Conservation (phyloP, 164 flowering plant species). For the Stephania japonica region DNA sequence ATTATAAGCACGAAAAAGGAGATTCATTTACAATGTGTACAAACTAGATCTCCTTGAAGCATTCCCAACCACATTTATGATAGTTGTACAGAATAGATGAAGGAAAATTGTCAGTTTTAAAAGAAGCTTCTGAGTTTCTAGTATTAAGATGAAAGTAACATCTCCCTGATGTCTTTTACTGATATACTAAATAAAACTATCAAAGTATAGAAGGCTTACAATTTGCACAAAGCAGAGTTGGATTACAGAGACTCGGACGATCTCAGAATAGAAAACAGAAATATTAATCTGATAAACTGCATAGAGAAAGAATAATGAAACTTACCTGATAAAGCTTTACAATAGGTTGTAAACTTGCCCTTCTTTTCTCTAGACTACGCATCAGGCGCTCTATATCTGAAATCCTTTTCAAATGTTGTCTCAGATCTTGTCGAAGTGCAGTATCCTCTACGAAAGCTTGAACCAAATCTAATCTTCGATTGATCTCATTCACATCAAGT, state of each 20-base stretch:
- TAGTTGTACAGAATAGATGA: not conserved
- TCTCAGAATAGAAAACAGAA: not conserved
- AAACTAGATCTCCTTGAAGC: not conserved
- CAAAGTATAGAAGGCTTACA: not conserved
- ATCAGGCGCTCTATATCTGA: slow-evolving; percentile 75
- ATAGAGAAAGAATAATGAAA: not conserved
- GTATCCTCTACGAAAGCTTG: slow-evolving; percentile 94
- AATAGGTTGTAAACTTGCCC: slow-evolving; percentile 73
- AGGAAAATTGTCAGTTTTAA: not conserved
- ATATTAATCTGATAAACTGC: not conserved
- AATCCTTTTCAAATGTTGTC: slow-evolving; percentile 90
- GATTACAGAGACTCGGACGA: too few species aligned
- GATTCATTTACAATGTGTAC: not conserved
- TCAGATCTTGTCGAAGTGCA: slow-evolving; percentile 76
- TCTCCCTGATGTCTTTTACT: not conserved
- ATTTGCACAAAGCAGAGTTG: too few species aligned
- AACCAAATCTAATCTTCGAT: slow-evolving; percentile 72
- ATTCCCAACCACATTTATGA: not conserved
- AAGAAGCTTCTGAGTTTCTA: not conserved
- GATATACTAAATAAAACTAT: not conserved
- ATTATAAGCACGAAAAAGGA: not conserved
- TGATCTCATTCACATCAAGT: slow-evolving; percentile 72
- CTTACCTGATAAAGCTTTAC: slow-evolving; percentile 93
- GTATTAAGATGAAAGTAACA: not conserved
- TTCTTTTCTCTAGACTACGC: slow-evolving; percentile 61